phyloP scores from a whole-genome alignment of 345 rosid species.

The Linum lewisii region DNA sequence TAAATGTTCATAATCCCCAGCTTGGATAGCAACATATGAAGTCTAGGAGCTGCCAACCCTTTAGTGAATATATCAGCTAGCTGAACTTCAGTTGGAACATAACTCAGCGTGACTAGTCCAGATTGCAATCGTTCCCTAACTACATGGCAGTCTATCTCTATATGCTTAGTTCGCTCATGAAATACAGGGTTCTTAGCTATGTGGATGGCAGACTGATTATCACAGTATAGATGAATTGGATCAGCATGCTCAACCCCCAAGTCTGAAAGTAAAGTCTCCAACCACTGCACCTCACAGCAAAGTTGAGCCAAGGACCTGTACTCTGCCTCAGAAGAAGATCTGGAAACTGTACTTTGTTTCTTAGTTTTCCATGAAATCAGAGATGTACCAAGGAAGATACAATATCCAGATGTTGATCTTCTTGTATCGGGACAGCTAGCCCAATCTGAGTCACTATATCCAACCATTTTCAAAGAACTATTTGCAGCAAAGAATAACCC shows the following conservation, averaged over 20 bases:
- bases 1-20: too few relatives aligned
- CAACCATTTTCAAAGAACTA: neutral
- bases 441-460: neutral
- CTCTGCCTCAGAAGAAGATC: neutral
- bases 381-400: neutral
- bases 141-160: neutral
- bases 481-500: neutral
- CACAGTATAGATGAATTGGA: neutral
- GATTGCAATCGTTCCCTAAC: too few relatives aligned
- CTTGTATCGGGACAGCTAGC: neutral
- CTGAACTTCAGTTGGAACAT: too few relatives aligned
- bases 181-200: neutral
- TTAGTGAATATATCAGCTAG: too few relatives aligned
- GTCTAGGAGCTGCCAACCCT: too few relatives aligned
- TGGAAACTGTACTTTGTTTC: neutral
- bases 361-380: neutral
- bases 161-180: neutral
- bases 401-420: neutral
- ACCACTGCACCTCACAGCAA: neutral
- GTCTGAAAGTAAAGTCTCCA: neutral
- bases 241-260: neutral
- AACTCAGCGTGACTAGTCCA: too few relatives aligned
- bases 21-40: too few relatives aligned
- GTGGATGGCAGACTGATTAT: neutral
- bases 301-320: too few relatives aligned